phyloP scores from a whole-genome alignment of 2,329 filamentous ascomycete genomes.

The Drechslera avenae region DNA sequence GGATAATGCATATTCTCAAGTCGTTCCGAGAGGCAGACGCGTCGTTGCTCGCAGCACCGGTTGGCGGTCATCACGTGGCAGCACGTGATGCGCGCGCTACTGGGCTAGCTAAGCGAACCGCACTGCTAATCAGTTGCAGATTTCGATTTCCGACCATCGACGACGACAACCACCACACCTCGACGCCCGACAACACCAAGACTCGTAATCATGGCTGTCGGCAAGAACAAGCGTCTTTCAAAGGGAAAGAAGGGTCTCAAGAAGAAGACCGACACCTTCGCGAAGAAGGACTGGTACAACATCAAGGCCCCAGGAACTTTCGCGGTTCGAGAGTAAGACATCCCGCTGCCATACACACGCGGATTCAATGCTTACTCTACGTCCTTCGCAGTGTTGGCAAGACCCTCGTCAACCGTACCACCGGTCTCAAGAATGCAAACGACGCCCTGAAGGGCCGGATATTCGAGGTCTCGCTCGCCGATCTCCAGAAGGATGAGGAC shows the following conservation, averaged over 20 bases:
- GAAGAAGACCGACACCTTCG: conserved; percentile 99
- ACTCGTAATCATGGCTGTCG: conserved; percentile 80
- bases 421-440: conserved; percentile 99
- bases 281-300: conserved; percentile 98
- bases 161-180: conserved; percentile 36
- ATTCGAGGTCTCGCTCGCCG: conserved; percentile 97
- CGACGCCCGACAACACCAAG: conserved; percentile 38
- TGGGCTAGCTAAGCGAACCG: too few species aligned
- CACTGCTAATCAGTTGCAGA: too few species aligned
- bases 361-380: conserved; percentile 36
- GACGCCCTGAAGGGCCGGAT: conserved; percentile 98
- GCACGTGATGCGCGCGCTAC: conserved; percentile 17
- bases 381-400: conserved; percentile 82
- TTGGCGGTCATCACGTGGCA: conserved; percentile 6
- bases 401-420: conserved; percentile 98
- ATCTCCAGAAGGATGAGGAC: conserved; percentile 99
- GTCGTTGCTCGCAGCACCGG: neutral
- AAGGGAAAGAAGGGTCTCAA: conserved; percentile 99
- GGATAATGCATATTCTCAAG: too few species aligned
- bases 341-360: conserved; percentile 26
- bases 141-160: conserved; percentile 33
- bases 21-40: too few species aligned
- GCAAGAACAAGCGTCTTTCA: conserved; percentile 99
- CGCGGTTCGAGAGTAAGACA: conserved; percentile 89
- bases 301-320: conserved; percentile 98